These are phyloP conservation scores for Quercus mongolica DNA, from an alignment of 306 rosid species.

Conservation along the genomic window DNA sequence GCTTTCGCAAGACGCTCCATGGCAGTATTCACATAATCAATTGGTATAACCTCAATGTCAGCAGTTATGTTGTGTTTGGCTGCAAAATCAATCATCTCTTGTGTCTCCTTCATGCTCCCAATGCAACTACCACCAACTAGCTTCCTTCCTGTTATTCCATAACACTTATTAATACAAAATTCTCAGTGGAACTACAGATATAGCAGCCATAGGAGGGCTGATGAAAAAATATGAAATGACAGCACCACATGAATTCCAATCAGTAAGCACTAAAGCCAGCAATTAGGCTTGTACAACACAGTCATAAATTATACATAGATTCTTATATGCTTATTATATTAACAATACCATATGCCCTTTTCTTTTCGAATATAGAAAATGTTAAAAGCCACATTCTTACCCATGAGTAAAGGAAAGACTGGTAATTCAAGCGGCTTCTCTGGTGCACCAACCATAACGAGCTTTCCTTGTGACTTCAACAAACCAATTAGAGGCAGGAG, in stretches of 20 bases:
- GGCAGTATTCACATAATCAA: conserved; percentile 48
- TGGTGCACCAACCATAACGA: conserved; percentile 42
- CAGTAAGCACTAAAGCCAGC: neutral
- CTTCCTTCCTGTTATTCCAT: conserved; percentile 32
- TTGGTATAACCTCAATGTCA: conserved; percentile 40
- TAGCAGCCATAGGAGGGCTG: too few species aligned
- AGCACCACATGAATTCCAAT: neutral
- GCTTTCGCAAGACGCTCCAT: conserved; percentile 40
- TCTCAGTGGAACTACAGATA: neutral
- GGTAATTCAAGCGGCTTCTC: conserved; percentile 38
- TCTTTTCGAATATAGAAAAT: too few species aligned
- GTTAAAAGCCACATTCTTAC: conserved; percentile 4
- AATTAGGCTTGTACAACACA: neutral
- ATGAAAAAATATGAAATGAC: neutral
- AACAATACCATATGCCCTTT: too few species aligned
- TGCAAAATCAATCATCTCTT: conserved; percentile 55
- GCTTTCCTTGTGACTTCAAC: conserved; percentile 45
- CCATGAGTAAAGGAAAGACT: conserved; percentile 8
- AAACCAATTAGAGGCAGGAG: conserved; percentile 37
- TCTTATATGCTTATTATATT: too few species aligned
- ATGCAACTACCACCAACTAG: conserved; percentile 28
- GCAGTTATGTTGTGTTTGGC: conserved; percentile 45
- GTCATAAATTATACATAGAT: neutral
- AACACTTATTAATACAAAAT: neutral
- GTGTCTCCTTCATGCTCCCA: conserved; percentile 52